Base-by-base conservation (phyloP, 169 alveolate genomes). In the Plasmodium chabaudi region DNA sequence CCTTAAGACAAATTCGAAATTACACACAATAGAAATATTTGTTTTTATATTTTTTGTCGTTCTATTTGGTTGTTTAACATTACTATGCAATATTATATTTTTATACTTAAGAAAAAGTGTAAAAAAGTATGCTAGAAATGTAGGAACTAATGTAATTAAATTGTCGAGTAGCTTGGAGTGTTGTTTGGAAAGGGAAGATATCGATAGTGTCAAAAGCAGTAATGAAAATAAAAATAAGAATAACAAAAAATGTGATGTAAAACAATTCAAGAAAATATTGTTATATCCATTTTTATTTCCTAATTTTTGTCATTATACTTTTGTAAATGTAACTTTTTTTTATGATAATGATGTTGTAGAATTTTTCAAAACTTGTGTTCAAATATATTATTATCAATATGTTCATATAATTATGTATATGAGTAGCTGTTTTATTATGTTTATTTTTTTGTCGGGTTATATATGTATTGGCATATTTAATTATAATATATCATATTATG, bases 341-440 rank as follows among this genome's bases (percentile, higher is more conserved):
- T 44, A 86, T 55, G 27, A 68, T n/a, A 25, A 59, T 39, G 87
- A 86, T 25, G 34, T 47, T 53, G 19, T 86, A 12, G 44, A 44
- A 5, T 86, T 86, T 86, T 59, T 86, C 44, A 86, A 86, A 64
- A 86, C 17, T 9, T 49, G 63, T 49, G 39, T 86, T 44, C 61
- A 63, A 65, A 86, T 86, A 86, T 68, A 21, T 86, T 86, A 86
- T 59, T 86, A 60, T 57, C 91, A 86, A 70, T 69, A 69, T 53
- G 60, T 86, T 10, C 59, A 53, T 17, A 23, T 86, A 25, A 46
- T 51, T 57, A 60, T 86, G 44, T 86, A 86, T 51, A 39, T 69
- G 4, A 21, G 51, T 57, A 86, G 71, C 17, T 70, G 75, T 21
- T 56, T 70, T 46, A 27, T 86, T 23, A 69, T 86, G 56, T 86